Evolutionary conservation across 768 basidiomycete species (phyloP).

Genomic region (Boletus sp.): DNA sequence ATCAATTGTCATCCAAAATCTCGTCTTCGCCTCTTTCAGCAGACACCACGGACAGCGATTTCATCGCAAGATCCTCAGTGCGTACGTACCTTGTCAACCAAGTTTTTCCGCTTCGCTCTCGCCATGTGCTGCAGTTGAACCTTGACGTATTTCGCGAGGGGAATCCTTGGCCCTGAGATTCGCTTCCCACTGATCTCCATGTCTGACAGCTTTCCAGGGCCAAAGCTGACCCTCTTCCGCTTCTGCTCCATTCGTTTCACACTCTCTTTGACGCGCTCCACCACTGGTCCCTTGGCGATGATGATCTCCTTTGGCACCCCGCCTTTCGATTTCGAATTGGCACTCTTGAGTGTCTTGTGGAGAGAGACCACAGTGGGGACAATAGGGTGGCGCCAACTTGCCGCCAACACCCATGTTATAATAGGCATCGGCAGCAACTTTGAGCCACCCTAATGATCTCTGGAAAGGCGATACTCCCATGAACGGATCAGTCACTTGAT

Average conservation of each 20-base stretch:
- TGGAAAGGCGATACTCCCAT: slow-evolving; percentile 89
- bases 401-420: too few species aligned
- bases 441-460: too few species aligned
- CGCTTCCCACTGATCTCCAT: slow-evolving; percentile 71
- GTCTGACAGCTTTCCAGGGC: slow-evolving; percentile 65
- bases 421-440: too few species aligned
- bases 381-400: too few species aligned
- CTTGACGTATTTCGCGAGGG: slow-evolving; percentile 73
- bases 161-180: slow-evolving; percentile 61
- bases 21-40: slow-evolving; percentile 48
- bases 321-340: slow-evolving; percentile 39
- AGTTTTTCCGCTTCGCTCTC: slow-evolving; percentile 66
- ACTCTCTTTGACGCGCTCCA: slow-evolving; percentile 88
- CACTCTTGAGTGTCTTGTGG: slow-evolving; percentile 68
- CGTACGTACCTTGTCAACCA: slow-evolving; percentile 67
- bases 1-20: slow-evolving; percentile 50
- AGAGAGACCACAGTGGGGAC: slow-evolving; percentile 74
- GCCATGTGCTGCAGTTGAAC: slow-evolving; percentile 64
- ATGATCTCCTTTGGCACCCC: slow-evolving; percentile 53
- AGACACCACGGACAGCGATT: background rate
- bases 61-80: background rate
- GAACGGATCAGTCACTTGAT: slow-evolving; percentile 71
- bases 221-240: slow-evolving; percentile 68
- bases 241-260: slow-evolving; percentile 71
- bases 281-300: slow-evolving; percentile 60